Percentiles rank a stretch among this genome's conserved stretches.
Evolutionary conservation across 83 land plant species (phyloP).

Genomic region (Diphasiastrum complanatum): DNA sequence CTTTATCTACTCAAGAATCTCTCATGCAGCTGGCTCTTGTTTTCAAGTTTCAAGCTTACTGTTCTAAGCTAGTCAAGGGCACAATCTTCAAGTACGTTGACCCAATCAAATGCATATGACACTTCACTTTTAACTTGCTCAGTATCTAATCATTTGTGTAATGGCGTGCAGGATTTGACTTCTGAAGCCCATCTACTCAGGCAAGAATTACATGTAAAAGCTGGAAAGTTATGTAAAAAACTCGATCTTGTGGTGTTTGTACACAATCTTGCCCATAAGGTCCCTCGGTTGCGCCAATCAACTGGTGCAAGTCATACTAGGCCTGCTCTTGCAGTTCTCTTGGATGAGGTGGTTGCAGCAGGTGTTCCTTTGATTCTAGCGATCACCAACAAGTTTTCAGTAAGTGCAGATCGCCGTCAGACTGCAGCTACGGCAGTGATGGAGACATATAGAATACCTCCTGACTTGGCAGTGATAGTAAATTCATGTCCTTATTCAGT

Average conservation of each 20-base stretch:
- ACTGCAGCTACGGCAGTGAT: slow-evolving; percentile 54
- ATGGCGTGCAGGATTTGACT: slow-evolving; percentile 76
- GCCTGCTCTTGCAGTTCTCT: slow-evolving; percentile 70
- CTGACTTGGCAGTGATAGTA: slow-evolving; percentile 46
- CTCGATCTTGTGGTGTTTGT: slow-evolving; percentile 77
- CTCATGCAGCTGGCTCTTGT: too few species aligned
- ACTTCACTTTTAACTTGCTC: too few species aligned
- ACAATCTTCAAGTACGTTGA: too few species aligned
- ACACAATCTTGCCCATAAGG: slow-evolving; percentile 76
- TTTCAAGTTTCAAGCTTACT: too few species aligned
- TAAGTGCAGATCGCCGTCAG: slow-evolving; percentile 84
- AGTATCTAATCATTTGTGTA: too few species aligned
- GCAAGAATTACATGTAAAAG: slow-evolving; percentile 61
- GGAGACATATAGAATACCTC: slow-evolving; percentile 66
- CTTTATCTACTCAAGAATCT: too few species aligned
- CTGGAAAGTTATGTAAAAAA: slow-evolving; percentile 48
- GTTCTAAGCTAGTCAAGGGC: too few species aligned
- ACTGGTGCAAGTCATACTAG: slow-evolving; percentile 25
- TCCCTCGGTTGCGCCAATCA: slow-evolving; percentile 49
- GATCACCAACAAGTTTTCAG: slow-evolving; percentile 87
- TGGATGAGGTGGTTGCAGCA: slow-evolving; percentile 68
- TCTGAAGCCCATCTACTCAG: slow-evolving; percentile 51
- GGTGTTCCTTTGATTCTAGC: slow-evolving; percentile 81
- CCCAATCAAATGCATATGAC: too few species aligned
- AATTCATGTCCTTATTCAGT: slow-evolving; percentile 72